Conservation (phyloP, 306 rosid species). For the Acacia confusa region DNA sequence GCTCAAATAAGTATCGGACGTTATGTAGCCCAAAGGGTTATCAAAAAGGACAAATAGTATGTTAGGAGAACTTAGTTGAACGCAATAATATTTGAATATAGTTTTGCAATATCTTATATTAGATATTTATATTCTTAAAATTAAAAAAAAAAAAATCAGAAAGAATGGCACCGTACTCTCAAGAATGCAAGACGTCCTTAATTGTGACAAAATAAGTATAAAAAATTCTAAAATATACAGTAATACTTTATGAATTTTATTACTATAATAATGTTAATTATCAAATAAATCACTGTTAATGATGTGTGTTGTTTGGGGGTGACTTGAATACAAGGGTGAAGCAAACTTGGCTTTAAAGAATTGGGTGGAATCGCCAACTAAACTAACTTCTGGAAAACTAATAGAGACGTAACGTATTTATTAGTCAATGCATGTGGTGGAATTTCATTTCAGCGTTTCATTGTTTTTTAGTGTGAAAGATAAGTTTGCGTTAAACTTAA, state of each 20-base stretch:
- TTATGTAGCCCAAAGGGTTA: no score
- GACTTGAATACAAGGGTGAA: constrained; percentile 32
- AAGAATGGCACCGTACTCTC: background rate
- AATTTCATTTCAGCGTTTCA: constrained; percentile 17
- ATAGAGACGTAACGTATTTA: constrained; percentile 7
- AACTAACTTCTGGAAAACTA: constrained; percentile 27
- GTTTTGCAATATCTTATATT: no score
- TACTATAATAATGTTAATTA: background rate
- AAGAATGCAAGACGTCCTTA: no score
- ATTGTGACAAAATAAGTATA: background rate
- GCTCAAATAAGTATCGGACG: accelerated
- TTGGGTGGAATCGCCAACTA: constrained; percentile 27
- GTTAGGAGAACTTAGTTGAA: background rate
- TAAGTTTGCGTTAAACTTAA: constrained; percentile 24
- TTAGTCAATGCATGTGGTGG: constrained; percentile 25
- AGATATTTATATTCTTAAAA: no score
- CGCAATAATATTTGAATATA: background rate
- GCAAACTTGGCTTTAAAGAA: constrained; percentile 67
- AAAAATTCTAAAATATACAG: background rate
- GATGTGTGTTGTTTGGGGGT: background rate
- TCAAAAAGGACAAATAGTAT: background rate
- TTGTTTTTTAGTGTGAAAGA: constrained; percentile 7
- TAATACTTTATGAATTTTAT: background rate
- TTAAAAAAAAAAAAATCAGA: background rate
- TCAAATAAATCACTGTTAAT: background rate